phyloP scores from a whole-genome alignment of 2,329 filamentous ascomycete species.

The Trichoderma afroharzianum region DNA sequence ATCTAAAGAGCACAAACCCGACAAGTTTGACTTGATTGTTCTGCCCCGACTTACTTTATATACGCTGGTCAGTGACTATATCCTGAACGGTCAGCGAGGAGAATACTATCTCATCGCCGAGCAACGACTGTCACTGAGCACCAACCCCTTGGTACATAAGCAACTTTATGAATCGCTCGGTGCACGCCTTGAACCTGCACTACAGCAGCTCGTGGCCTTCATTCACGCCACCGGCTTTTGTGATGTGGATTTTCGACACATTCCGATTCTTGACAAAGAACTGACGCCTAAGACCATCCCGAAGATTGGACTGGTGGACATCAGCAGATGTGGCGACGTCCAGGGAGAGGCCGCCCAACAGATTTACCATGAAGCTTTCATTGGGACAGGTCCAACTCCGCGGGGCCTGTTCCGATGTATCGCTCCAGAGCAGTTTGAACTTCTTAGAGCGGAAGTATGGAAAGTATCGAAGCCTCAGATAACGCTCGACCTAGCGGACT shows the following conservation, averaged over 20 bases:
- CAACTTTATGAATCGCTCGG: background rate
- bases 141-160: background rate
- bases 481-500: no score
- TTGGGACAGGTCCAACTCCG: accelerated
- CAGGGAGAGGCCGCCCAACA: no score
- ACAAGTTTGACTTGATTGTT: background rate
- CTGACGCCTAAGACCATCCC: background rate
- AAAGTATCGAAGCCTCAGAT: no score
- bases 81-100: no score
- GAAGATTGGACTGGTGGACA: background rate
- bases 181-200: background rate
- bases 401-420: background rate
- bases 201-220: no score
- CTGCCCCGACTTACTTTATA: no score
- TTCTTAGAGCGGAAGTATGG: background rate
- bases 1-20: no score
- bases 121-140: background rate
- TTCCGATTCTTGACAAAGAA: no score
- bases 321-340: background rate
- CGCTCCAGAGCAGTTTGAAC: background rate
- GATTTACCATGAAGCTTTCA: background rate
- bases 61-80: no score
- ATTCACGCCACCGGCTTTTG: no score
- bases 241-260: no score
- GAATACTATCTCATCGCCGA: no score